phyloP scores from a whole-genome alignment of 1,284 basidiomycete genomes.

The Tilletia horrida region DNA sequence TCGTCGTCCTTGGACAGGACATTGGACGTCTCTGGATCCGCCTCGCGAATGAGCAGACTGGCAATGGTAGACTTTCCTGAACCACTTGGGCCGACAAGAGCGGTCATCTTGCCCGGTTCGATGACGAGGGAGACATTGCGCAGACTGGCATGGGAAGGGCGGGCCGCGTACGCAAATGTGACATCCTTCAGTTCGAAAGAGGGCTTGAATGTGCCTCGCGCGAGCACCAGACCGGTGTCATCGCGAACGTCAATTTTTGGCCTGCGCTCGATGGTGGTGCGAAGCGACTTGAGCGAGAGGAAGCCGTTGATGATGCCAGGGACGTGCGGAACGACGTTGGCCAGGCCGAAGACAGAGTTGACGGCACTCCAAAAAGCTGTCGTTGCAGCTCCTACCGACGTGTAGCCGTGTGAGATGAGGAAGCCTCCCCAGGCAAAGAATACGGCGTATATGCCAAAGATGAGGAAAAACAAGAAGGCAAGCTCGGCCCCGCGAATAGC shows the following conservation, averaged over 20 bases:
- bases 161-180: conserved; percentile 49
- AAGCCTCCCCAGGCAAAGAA: conserved; percentile 30
- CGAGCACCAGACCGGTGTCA: neutral
- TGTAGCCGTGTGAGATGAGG: conserved; percentile 34
- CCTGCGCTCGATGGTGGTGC: conserved; percentile 43
- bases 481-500: conserved; percentile 11
- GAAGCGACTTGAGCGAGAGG: conserved; percentile 38
- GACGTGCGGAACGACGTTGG: conserved; percentile 50
- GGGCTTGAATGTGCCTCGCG: conserved; percentile 27
- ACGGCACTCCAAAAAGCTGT: conserved; percentile 51
- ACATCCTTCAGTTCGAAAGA: conserved; percentile 41
- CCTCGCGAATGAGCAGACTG: conserved; percentile 56
- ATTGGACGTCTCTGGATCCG: conserved; percentile 55
- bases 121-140: conserved; percentile 38
- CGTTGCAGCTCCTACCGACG: conserved; percentile 34
- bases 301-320: conserved; percentile 42
- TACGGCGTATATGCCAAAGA: neutral
- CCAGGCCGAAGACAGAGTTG: conserved; percentile 47
- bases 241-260: conserved; percentile 50
- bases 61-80: conserved; percentile 57
- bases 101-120: conserved; percentile 48
- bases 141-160: conserved; percentile 42
- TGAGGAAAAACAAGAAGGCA: conserved; percentile 7
- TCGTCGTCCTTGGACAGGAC: conserved; percentile 17
- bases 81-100: conserved; percentile 54